Percentiles rank a stretch among this genome's conserved stretches.
Conservation (phyloP, 1,284 basidiomycete genomes). For the Rhizoctonia solani region DNA sequence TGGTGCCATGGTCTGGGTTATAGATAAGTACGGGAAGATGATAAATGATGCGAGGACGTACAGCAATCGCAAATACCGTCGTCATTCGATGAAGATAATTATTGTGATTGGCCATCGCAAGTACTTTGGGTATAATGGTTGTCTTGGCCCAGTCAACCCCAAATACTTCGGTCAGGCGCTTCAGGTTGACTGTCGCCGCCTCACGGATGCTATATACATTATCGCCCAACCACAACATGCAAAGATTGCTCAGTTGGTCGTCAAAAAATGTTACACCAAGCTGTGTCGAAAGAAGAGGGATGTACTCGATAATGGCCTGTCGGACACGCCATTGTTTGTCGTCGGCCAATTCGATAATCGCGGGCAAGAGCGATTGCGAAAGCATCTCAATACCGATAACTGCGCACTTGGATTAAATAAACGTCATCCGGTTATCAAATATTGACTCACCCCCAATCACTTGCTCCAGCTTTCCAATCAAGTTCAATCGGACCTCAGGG, state of each 20-base stretch:
- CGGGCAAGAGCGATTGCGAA: slow-evolving; percentile 94
- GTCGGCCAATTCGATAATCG: slow-evolving; percentile 97
- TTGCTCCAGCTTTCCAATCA: slow-evolving; percentile 98
- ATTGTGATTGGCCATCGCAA: slow-evolving; percentile 96
- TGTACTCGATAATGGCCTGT: slow-evolving; percentile 99
- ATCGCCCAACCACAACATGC: slow-evolving; percentile 99
- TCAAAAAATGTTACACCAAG: slow-evolving; percentile 98
- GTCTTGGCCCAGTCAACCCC: slow-evolving; percentile 97
- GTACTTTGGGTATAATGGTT: slow-evolving; percentile 96
- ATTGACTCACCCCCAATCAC: slow-evolving; percentile 81
- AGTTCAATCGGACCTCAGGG: slow-evolving; percentile 96
- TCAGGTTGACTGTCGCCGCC: slow-evolving; percentile 94
- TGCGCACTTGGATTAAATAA: slow-evolving; percentile 44
- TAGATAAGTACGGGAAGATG: slow-evolving; percentile 35
- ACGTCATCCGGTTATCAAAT: not conserved
- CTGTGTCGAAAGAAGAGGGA: slow-evolving; percentile 92
- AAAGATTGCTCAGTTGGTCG: slow-evolving; percentile 93
- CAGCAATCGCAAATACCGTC: slow-evolving; percentile 97
- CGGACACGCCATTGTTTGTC: slow-evolving; percentile 99
- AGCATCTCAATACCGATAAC: slow-evolving; percentile 98
- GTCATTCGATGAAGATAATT: slow-evolving; percentile 99
- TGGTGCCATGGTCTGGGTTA: slow-evolving; percentile 84
- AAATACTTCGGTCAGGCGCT: slow-evolving; percentile 98
- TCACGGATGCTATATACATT: slow-evolving; percentile 99
- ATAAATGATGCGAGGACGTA: slow-evolving; percentile 51